Evolutionary conservation across 75 land plant genomes (phyloP), one percentile per base, ranked within the genome.

Genomic region (Picea sitchensis): DNA sequence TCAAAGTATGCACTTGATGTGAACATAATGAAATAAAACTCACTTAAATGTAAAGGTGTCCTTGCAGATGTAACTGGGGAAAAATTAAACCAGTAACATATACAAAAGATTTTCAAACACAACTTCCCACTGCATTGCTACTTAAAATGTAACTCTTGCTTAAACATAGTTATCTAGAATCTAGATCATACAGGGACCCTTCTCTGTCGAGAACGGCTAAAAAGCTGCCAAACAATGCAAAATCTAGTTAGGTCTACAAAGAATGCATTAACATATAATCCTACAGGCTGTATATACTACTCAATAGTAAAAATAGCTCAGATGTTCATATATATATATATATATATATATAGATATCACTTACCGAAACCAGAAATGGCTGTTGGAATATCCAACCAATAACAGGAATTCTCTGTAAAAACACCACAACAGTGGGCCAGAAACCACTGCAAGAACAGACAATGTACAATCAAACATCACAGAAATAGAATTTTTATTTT

Each of bases 311-410:
- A 15, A 34, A 7, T 31, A 32, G 41, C 32, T 31, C 26, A 6
- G n/a, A 61, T 7, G 23, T 61, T 21, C 9, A 61, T n/a, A n/a
- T 5, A 3, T 17, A 59, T 59, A 59, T 0, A 15, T 18, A 4
- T 4, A 6, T 18, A 7, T 75, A 8, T 14, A 17, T 47, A 4
- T 0, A 15, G 15, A 57, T 21, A 9, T 79, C n/a, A 60, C 85
- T 78, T 86, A 91, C 98, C 82, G 92, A 88, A 76, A 86, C 80
- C 44, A 95, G 59, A 84, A 82, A 95, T 47, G 98, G 98, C 34
- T 87, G 96, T 62, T 93, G 94, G 78, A 95, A 87, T 18, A 95
- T 59, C 92, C 93, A 93, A 67, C 98, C 98, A 79, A 95, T 82
- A 79, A 95, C 77, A 59, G 98, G 98, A 75, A 95, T 89, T 84